Percentiles rank a stretch among this genome's conserved stretches.
Conservation (phyloP, 2,329 filamentous ascomycete species). For the Tolypocladium capitatum region DNA sequence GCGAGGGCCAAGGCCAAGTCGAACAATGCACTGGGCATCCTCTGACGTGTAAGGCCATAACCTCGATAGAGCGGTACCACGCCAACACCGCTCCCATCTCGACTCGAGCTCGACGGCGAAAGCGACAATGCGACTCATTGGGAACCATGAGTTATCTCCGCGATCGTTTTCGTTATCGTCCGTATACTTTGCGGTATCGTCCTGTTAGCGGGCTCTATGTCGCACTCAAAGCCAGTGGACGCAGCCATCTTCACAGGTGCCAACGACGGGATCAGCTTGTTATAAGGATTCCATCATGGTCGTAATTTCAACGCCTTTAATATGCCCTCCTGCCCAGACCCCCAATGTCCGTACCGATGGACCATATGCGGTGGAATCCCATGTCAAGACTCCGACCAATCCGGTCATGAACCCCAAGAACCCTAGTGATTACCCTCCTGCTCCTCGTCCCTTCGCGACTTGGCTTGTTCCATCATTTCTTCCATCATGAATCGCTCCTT, state of each 20-base stretch:
- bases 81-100: too few relatives aligned
- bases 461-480: conserved; percentile 22
- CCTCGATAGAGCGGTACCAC: conserved; percentile 9
- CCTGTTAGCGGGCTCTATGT: background rate
- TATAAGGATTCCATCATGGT: background rate
- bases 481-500: conserved; percentile 36
- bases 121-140: background rate
- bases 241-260: background rate
- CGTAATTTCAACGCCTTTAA: conserved; percentile 15
- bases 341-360: conserved; percentile 8
- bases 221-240: background rate
- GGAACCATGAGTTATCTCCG: background rate
- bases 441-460: conserved; percentile 9
- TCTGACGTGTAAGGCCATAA: conserved; percentile 2
- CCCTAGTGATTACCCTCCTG: conserved; percentile 7
- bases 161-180: background rate
- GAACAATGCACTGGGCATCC: background rate
- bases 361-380: conserved; percentile 9
- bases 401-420: conserved; percentile 1
- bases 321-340: conserved; percentile 11
- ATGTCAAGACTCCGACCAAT: conserved; percentile 10
- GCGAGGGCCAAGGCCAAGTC: background rate
- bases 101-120: background rate
- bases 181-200: background rate
- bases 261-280: background rate